Percentiles rank a stretch among this genome's conserved stretches.
Conservation (phyloP, 2,329 filamentous ascomycete species). For the Leptosphaerulina australis region DNA sequence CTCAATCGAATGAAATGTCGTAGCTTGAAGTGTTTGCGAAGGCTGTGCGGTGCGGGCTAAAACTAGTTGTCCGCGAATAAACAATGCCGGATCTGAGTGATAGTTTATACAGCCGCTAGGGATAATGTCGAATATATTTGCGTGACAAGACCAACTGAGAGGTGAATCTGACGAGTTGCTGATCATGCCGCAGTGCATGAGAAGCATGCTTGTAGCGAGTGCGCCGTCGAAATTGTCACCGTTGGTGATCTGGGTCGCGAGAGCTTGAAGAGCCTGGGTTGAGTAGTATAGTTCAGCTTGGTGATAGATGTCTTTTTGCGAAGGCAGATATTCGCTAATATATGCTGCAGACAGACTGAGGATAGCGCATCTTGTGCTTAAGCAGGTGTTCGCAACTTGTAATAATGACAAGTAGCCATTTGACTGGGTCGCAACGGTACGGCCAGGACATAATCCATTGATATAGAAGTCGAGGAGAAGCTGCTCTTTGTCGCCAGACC, state of each 20-base stretch:
- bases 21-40: conserved; percentile 26
- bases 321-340: conserved; percentile 38
- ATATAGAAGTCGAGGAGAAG: conserved; percentile 41
- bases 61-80: conserved; percentile 37
- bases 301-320: conserved; percentile 36
- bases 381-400: conserved; percentile 31
- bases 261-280: conserved; percentile 37
- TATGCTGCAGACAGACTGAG: conserved; percentile 44
- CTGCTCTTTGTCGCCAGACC: conserved; percentile 36
- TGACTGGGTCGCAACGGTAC: conserved; percentile 33
- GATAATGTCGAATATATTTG: conserved; percentile 42
- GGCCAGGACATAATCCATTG: conserved; percentile 41
- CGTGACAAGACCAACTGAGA: conserved; percentile 44
- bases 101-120: conserved; percentile 30
- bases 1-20: conserved; percentile 34
- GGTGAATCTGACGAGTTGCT: conserved; percentile 33
- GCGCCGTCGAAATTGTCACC: conserved; percentile 39
- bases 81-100: conserved; percentile 36
- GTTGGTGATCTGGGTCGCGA: conserved; percentile 37
- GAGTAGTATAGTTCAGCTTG: conserved; percentile 45
- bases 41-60: conserved; percentile 40
- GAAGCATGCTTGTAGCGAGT: conserved; percentile 42
- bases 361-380: conserved; percentile 40
- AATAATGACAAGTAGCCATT: conserved; percentile 38
- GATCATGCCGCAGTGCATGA: conserved; percentile 41